phyloP scores from a whole-genome alignment of 2,329 filamentous ascomycete species.

The Cephalotrichum gorgonifer region DNA sequence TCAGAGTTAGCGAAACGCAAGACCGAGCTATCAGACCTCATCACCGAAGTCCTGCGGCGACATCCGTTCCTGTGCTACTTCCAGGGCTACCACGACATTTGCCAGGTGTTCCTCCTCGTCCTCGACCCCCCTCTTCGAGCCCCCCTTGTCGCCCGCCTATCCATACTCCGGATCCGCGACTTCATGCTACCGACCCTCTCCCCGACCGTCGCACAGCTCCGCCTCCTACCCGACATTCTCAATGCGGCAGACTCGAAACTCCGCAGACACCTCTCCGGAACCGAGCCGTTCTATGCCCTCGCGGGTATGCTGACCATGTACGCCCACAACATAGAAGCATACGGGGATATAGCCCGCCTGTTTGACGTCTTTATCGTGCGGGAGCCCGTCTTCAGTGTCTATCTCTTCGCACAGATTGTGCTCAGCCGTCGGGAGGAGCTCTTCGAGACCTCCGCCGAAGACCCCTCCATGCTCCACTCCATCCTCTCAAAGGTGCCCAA shows the following conservation, averaged over 20 bases:
- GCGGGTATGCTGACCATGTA: slow-evolving; percentile 93
- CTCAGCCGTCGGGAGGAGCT: slow-evolving; percentile 72
- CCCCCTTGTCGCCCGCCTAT: slow-evolving; percentile 66
- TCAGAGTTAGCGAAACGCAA: slow-evolving; percentile 63
- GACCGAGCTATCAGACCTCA: slow-evolving; percentile 66
- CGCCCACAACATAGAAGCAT: slow-evolving; percentile 87
- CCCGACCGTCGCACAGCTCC: slow-evolving; percentile 76
- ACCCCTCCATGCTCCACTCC: slow-evolving; percentile 86
- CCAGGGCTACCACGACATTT: slow-evolving; percentile 97
- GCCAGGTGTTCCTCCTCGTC: slow-evolving; percentile 86
- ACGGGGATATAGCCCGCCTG: slow-evolving; percentile 76
- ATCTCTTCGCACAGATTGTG: slow-evolving; percentile 85
- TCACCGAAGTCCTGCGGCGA: slow-evolving; percentile 67
- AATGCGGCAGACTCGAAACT: slow-evolving; percentile 60
- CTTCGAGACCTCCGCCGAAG: slow-evolving; percentile 70
- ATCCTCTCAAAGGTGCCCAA: slow-evolving; percentile 78
- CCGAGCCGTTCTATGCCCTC: slow-evolving; percentile 84
- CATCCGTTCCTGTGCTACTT: slow-evolving; percentile 88
- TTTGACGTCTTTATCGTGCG: slow-evolving; percentile 87
- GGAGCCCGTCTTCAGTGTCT: slow-evolving; percentile 81
- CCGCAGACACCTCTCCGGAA: slow-evolving; percentile 62
- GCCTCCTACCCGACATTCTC: slow-evolving; percentile 75
- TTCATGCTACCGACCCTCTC: slow-evolving; percentile 90
- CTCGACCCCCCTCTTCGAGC: slow-evolving; percentile 53
- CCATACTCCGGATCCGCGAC: slow-evolving; percentile 82